These are phyloP conservation scores for Clavispora carvajalis DNA, from an alignment of 805 yeast genomes.

Conservation along the genomic window DNA sequence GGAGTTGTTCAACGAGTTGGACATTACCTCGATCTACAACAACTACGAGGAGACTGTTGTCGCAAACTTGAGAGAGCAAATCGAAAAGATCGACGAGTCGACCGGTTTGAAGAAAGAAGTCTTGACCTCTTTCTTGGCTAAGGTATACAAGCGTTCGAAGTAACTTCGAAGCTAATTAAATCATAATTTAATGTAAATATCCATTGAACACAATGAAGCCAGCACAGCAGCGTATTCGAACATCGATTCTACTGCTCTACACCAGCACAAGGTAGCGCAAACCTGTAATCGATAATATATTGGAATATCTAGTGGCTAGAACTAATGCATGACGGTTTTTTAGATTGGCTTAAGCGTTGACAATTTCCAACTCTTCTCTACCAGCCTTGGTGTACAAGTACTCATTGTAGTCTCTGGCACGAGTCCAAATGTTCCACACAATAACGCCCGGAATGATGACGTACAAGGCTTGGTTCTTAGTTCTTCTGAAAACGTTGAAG, in stretches of 20 bases:
- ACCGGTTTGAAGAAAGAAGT: conserved; percentile 91
- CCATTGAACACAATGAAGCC: neutral
- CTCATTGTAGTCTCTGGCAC: conserved; percentile 86
- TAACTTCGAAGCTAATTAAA: conserved; percentile 18
- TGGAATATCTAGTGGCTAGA: conserved; percentile 3
- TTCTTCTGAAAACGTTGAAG: conserved; percentile 93
- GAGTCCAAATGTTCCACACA: conserved; percentile 82
- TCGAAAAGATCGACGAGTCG: conserved; percentile 74
- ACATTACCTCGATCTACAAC: conserved; percentile 63
- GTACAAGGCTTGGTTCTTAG: conserved; percentile 76
- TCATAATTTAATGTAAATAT: neutral
- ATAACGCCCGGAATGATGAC: conserved; percentile 71
- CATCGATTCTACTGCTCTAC: too few relatives aligned
- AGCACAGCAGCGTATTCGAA: neutral
- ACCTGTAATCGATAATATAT: neutral
- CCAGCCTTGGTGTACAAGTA: conserved; percentile 97
- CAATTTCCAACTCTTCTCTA: conserved; percentile 84
- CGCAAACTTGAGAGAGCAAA: conserved; percentile 54
- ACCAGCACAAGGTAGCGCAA: neutral
- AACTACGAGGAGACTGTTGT: conserved; percentile 82
- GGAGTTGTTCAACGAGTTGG: conserved; percentile 66
- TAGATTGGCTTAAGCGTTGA: conserved; percentile 29
- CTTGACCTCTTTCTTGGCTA: conserved; percentile 76
- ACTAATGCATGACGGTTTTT: conserved; percentile 1
- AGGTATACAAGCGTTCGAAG: conserved; percentile 91